A percentile compares a stretch with the other conserved stretches of the same genome.
phyloP scores from a whole-genome alignment of 2,329 filamentous ascomycete species.

The Thelonectria olida region DNA sequence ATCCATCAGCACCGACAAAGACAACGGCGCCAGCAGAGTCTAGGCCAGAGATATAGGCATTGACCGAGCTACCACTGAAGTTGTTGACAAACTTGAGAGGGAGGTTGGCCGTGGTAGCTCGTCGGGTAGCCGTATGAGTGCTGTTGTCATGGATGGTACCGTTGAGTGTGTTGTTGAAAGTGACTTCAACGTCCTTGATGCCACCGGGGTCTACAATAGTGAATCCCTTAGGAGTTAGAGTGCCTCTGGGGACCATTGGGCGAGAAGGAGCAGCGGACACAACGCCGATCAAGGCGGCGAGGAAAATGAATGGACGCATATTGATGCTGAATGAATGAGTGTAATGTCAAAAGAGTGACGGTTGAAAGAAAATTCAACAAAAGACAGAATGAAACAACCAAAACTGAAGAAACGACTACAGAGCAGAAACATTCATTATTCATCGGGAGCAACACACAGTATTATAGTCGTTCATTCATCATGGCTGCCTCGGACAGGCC shows the following conservation, averaged over 20 bases:
- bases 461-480: conserved; percentile 26
- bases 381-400: neutral
- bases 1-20: conserved; percentile 53
- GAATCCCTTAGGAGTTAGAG: conserved; percentile 35
- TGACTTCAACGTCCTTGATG: conserved; percentile 46
- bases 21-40: conserved; percentile 52
- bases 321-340: conserved; percentile 17
- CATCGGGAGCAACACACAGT: neutral
- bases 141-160: conserved; percentile 41
- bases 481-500: conserved; percentile 4
- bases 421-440: neutral
- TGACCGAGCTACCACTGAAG: conserved; percentile 48
- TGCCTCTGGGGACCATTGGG: conserved; percentile 11
- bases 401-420: neutral
- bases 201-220: conserved; percentile 45
- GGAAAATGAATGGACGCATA: conserved; percentile 37
- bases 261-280: conserved; percentile 29
- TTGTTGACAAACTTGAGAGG: conserved; percentile 54
- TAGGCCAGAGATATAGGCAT: conserved; percentile 57
- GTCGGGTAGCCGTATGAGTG: conserved; percentile 4
- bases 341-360: conserved; percentile 12
- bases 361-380: neutral
- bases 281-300: conserved; percentile 31
- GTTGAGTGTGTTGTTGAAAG: conserved; percentile 51
- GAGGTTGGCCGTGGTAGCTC: conserved; percentile 26